Percentiles rank a stretch among this genome's conserved stretches.
Conservation (phyloP, 345 rosid genomes). For the Kandelia obovata region DNA sequence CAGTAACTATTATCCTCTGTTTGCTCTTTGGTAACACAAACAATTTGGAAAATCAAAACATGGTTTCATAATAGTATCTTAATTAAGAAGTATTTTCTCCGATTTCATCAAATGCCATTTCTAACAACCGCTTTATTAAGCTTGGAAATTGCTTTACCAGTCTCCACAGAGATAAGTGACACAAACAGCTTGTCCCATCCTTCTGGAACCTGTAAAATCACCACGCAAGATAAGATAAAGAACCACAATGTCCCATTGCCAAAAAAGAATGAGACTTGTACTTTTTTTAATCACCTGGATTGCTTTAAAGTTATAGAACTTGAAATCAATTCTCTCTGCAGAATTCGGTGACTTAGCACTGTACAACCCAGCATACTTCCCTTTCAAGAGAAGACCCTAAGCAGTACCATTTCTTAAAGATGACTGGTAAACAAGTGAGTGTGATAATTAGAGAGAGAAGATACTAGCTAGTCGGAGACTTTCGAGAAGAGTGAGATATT, state of each 20-base stretch:
- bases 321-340: constrained; percentile 47
- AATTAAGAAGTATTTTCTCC: background rate
- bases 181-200: constrained; percentile 65
- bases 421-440: background rate
- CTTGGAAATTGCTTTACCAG: constrained; percentile 48
- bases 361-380: constrained; percentile 44
- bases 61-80: background rate
- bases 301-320: constrained; percentile 44
- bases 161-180: constrained; percentile 40
- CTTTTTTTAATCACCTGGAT: constrained; percentile 32
- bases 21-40: background rate
- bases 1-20: background rate
- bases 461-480: constrained; percentile 30
- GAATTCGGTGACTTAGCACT: constrained; percentile 33
- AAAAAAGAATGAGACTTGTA: background rate
- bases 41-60: background rate
- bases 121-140: constrained; percentile 36
- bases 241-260: background rate
- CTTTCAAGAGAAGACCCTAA: background rate
- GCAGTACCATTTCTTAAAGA: background rate
- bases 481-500: constrained; percentile 24
- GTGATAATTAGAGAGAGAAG: background rate
- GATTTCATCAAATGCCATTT: constrained; percentile 31
- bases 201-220: constrained; percentile 46
- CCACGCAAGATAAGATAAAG: background rate